Percentiles rank a stretch among this genome's conserved stretches.
Evolutionary conservation across 768 basidiomycete species (phyloP).

Genomic region (Boletus insuetus): DNA sequence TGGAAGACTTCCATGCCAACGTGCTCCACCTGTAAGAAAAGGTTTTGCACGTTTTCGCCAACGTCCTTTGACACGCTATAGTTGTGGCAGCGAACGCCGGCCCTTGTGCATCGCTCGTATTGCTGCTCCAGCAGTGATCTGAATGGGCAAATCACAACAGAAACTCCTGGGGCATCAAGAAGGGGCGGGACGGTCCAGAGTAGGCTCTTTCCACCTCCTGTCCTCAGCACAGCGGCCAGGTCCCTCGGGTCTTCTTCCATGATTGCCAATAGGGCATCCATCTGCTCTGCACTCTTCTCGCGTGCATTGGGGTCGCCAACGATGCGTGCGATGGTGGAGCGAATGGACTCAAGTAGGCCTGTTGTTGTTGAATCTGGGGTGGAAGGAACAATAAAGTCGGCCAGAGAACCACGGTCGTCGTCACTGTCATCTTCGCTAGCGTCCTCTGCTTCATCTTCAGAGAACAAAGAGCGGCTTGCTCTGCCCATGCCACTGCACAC

Average conservation of each 20-base stretch:
- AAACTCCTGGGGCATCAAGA: neutral
- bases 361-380: no score
- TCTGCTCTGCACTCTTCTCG: neutral
- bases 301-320: neutral
- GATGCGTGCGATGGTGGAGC: neutral
- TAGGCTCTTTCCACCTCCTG: neutral
- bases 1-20: neutral
- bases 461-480: no score
- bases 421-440: no score
- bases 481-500: no score
- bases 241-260: neutral
- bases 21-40: neutral
- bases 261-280: neutral
- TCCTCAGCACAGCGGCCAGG: neutral
- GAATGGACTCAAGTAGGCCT: neutral
- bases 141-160: neutral
- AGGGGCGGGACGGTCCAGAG: neutral
- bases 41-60: neutral
- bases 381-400: no score
- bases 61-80: neutral
- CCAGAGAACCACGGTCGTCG: no score
- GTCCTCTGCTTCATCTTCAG: no score
- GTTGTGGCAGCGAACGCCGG: neutral
- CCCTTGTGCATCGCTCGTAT: neutral
- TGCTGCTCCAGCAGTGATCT: neutral